phyloP scores from a whole-genome alignment of 495 filamentous ascomycete genomes.

The Aspergillus wentii region DNA sequence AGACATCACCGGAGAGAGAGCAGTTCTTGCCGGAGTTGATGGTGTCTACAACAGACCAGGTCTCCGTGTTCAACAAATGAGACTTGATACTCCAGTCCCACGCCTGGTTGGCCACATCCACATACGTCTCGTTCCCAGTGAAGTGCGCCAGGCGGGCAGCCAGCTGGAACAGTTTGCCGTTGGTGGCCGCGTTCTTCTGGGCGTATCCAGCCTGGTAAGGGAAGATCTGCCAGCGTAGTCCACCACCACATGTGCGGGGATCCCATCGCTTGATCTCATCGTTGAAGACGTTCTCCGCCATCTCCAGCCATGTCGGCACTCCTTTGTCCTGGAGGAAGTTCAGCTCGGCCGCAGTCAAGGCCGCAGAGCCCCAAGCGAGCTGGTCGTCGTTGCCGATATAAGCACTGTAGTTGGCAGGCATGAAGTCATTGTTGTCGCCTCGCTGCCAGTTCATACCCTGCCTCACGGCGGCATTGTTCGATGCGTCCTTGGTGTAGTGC shows the following conservation, averaged over 20 bases:
- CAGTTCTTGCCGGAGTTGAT: conserved; percentile 50
- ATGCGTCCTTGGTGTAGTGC: conserved; percentile 51
- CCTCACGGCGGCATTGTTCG: conserved; percentile 46
- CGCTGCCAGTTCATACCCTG: conserved; percentile 47
- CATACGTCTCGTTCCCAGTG: conserved; percentile 59
- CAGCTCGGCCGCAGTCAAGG: conserved; percentile 51
- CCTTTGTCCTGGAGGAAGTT: conserved; percentile 39
- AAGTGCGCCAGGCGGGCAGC: conserved; percentile 62
- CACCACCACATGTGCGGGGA: conserved; percentile 40
- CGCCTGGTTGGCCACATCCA: conserved; percentile 61
- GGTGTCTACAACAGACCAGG: conserved; percentile 59
- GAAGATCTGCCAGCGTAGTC: conserved; percentile 54
- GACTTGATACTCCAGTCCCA: conserved; percentile 58
- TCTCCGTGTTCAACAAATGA: conserved; percentile 47
- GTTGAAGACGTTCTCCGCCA: conserved; percentile 78
- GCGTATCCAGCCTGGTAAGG: conserved; percentile 46
- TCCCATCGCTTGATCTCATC: conserved; percentile 58
- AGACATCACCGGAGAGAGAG: conserved; percentile 50
- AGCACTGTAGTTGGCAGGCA: conserved; percentile 37
- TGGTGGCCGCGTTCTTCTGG: conserved; percentile 69
- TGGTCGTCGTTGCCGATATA: conserved; percentile 55
- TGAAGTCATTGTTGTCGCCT: conserved; percentile 43
- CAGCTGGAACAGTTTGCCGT: conserved; percentile 66
- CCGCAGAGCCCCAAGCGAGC: conserved; percentile 53
- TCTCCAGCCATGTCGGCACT: conserved; percentile 63